A percentile compares a stretch with the other conserved stretches of the same genome.
Evolutionary conservation across 1,139 yeast species (phyloP).

Genomic region (Dujonia santamariae): DNA sequence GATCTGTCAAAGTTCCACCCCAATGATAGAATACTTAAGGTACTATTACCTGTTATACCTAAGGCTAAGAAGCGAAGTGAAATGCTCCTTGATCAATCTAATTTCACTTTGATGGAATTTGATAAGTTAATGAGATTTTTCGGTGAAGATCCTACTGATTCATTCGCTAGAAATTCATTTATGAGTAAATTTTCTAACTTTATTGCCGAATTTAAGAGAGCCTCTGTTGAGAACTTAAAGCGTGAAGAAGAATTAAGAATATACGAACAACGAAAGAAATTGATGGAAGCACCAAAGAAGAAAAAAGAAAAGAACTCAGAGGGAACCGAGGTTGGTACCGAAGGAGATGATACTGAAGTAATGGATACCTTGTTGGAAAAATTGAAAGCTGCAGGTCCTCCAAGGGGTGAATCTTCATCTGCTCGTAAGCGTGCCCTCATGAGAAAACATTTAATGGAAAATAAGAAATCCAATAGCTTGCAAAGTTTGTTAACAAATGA

Average conservation of each 20-base stretch:
- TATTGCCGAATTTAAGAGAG: slow-evolving; percentile 70
- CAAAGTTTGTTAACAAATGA: not conserved
- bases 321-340: slow-evolving; percentile 20
- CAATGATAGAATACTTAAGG: slow-evolving; percentile 58
- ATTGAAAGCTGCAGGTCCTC: slow-evolving; percentile 70
- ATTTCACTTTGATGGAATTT: slow-evolving; percentile 62
- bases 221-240: slow-evolving; percentile 70
- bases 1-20: slow-evolving; percentile 78
- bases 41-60: slow-evolving; percentile 62
- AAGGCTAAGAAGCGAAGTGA: slow-evolving; percentile 68
- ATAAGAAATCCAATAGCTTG: slow-evolving; percentile 21
- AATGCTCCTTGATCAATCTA: slow-evolving; percentile 59
- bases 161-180: slow-evolving; percentile 64
- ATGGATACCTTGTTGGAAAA: slow-evolving; percentile 75
- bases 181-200: slow-evolving; percentile 73
- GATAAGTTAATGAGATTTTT: slow-evolving; percentile 68
- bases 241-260: slow-evolving; percentile 78
- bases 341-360: slow-evolving; percentile 47
- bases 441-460: slow-evolving; percentile 54
- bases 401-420: slow-evolving; percentile 70
- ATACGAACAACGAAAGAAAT: slow-evolving; percentile 69
- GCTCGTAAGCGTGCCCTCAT: slow-evolving; percentile 83
- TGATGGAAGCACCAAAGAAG: slow-evolving; percentile 46
- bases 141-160: slow-evolving; percentile 74
- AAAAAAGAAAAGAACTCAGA: slow-evolving; percentile 17